Evolutionary conservation across 1,284 basidiomycete species (phyloP).

Genomic region (Afroboletus lepidellus): DNA sequence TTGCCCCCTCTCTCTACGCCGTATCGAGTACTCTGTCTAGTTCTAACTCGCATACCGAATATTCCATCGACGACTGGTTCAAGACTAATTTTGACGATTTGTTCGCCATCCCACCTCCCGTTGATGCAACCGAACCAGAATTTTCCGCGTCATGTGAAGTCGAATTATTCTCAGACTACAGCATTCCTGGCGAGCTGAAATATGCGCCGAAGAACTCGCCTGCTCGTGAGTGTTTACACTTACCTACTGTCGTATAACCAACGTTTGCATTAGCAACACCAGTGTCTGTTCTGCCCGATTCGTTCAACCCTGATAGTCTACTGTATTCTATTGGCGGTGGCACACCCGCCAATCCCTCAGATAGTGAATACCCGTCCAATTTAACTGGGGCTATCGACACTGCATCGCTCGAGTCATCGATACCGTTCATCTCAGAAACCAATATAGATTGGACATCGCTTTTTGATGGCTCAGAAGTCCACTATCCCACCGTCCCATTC

Average conservation of each 20-base stretch:
- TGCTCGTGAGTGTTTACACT: conserved; percentile 15
- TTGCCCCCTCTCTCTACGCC: conserved; percentile 20
- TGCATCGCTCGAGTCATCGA: not conserved
- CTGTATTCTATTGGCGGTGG: conserved; percentile 12
- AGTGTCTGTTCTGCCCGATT: not conserved
- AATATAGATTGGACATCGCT: conserved; percentile 22
- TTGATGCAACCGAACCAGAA: conserved; percentile 22
- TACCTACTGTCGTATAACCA: not conserved
- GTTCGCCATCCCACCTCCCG: conserved; percentile 29
- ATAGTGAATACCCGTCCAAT: not conserved
- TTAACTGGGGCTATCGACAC: not conserved
- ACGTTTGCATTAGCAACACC: not conserved
- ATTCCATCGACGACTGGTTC: conserved; percentile 32
- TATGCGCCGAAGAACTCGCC: not conserved
- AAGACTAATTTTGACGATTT: conserved; percentile 20
- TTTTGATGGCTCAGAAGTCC: conserved; percentile 1
- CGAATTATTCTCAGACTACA: conserved; percentile 29
- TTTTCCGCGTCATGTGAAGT: conserved; percentile 23
- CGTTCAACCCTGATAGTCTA: conserved; percentile 16
- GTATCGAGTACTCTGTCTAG: conserved; percentile 31
- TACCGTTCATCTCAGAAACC: conserved; percentile 1
- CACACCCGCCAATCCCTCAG: not conserved
- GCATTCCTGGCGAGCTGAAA: conserved; percentile 9
- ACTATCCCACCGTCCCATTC: conserved; percentile 4
- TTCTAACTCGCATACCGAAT: conserved; percentile 11